Conservation (phyloP, 2,329 filamentous ascomycete genomes). For the Apiospora rasikravindrae region DNA sequence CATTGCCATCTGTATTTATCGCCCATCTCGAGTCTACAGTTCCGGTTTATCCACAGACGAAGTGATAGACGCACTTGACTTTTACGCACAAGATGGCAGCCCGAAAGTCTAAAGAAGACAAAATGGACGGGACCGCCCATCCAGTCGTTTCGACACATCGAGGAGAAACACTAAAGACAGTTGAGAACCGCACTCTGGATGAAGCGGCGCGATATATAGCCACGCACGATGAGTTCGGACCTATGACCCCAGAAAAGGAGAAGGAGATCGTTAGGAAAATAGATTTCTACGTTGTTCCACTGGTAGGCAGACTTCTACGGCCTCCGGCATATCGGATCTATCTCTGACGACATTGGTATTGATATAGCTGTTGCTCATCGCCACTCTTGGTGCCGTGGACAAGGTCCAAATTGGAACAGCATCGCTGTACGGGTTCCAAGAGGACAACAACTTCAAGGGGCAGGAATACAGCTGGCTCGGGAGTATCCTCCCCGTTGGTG, state of each 20-base stretch:
- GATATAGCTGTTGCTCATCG: conserved; percentile 34
- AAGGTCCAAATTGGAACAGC: conserved; percentile 41
- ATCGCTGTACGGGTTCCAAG: conserved; percentile 41
- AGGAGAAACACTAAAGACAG: not conserved
- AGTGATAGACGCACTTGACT: not conserved
- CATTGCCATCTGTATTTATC: not conserved
- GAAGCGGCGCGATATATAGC: conserved; percentile 32
- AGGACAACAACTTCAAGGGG: conserved; percentile 39
- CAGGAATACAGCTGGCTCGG: conserved; percentile 41
- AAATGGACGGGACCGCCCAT: not conserved
- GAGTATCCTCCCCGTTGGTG: conserved; percentile 37
- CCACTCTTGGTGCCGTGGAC: conserved; percentile 39
- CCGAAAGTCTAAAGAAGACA: not conserved
- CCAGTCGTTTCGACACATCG: not conserved
- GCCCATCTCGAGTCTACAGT: no score
- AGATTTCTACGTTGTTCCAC: conserved; percentile 35
- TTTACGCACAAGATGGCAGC: not conserved
- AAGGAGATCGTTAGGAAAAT: conserved; percentile 36
- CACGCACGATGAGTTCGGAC: conserved; percentile 29
- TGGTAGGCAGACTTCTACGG: conserved; percentile 27
- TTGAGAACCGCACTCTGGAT: conserved; percentile 27
- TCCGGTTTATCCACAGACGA: no score
- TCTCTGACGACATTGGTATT: not conserved
- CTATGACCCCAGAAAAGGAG: conserved; percentile 38
- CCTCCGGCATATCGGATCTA: not conserved